A percentile compares a stretch with the other conserved stretches of the same genome.
phyloP scores from a whole-genome alignment of 2,329 filamentous ascomycete species.

The Ophiostoma himal-ulmi region DNA sequence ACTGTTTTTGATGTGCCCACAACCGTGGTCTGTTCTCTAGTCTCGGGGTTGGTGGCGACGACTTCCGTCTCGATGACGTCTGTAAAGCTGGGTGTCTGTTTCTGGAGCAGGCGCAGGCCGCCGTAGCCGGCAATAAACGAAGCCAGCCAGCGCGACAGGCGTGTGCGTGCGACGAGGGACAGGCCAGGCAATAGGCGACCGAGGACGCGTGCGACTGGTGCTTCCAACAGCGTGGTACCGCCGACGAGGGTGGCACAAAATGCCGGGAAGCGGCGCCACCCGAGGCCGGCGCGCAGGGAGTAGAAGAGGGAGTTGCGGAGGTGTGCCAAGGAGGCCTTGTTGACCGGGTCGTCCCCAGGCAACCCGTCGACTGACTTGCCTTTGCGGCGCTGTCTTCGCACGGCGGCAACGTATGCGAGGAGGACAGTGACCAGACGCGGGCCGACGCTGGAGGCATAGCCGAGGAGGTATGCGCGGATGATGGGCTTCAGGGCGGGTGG shows the following conservation, averaged over 20 bases:
- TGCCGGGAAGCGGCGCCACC: constrained; percentile 52
- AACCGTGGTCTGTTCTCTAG: neutral
- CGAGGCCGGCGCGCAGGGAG: constrained; percentile 48
- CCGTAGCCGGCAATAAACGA: constrained; percentile 55
- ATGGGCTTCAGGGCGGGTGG: constrained; percentile 50
- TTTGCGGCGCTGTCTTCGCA: constrained; percentile 26
- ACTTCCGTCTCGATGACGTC: constrained; percentile 32
- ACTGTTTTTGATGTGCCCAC: constrained; percentile 5
- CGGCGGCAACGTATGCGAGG: constrained; percentile 44
- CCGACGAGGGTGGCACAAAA: constrained; percentile 58
- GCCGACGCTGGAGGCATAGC: constrained; percentile 54
- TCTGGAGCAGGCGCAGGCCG: constrained; percentile 53
- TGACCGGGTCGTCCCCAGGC: constrained; percentile 11
- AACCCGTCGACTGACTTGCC: constrained; percentile 25
- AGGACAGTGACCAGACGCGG: constrained; percentile 52
- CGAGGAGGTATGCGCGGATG: constrained; percentile 54
- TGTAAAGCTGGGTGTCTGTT: constrained; percentile 40
- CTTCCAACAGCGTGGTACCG: constrained; percentile 48
- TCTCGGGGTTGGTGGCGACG: neutral
- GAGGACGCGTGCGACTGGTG: constrained; percentile 32
- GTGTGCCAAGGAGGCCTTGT: constrained; percentile 14
- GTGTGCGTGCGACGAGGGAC: constrained; percentile 34
- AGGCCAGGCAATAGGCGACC: constrained; percentile 27
- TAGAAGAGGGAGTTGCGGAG: constrained; percentile 32
- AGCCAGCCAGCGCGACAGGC: constrained; percentile 52